Evolutionary conservation across 768 basidiomycete genomes (phyloP).

Genomic region (Trichaptum fuscoviolaceum): DNA sequence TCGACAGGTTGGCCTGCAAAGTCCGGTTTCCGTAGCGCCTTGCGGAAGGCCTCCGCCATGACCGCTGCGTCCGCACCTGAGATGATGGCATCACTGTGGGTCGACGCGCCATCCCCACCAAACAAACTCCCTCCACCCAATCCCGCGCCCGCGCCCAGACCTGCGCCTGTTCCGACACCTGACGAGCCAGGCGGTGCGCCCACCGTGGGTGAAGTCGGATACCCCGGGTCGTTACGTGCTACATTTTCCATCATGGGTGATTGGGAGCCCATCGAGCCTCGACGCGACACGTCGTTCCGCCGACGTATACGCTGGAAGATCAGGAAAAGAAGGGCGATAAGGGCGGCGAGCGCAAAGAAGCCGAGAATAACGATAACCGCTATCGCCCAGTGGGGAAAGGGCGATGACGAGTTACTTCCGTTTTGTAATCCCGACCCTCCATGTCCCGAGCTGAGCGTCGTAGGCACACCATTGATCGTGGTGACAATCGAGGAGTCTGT

Average conservation of each 20-base stretch:
- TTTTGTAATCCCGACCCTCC: not conserved
- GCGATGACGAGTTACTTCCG: slow-evolving; percentile 14
- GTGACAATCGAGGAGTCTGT: slow-evolving; percentile 16
- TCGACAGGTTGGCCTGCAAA: slow-evolving; percentile 68
- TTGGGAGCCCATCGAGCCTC: slow-evolving; percentile 72
- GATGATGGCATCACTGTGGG: slow-evolving; percentile 64
- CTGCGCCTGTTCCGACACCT: slow-evolving; percentile 21
- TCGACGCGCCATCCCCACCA: slow-evolving; percentile 71
- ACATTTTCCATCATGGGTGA: slow-evolving; percentile 79
- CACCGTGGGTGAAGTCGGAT: slow-evolving; percentile 44
- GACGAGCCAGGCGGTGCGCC: slow-evolving; percentile 26
- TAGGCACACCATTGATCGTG: slow-evolving; percentile 33
- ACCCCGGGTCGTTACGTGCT: slow-evolving; percentile 29
- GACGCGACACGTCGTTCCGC: slow-evolving; percentile 42
- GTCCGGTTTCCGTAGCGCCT: slow-evolving; percentile 84
- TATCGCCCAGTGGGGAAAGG: slow-evolving; percentile 87
- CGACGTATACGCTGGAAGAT: slow-evolving; percentile 65
- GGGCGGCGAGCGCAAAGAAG: slow-evolving; percentile 72
- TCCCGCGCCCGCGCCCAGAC: slow-evolving; percentile 17
- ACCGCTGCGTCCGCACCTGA: slow-evolving; percentile 85
- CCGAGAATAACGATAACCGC: slow-evolving; percentile 86
- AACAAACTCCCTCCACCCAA: slow-evolving; percentile 38
- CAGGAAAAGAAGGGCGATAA: slow-evolving; percentile 64
- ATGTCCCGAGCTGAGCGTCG: slow-evolving; percentile 32
- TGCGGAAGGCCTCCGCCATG: slow-evolving; percentile 89